Evolutionary conservation across 345 rosid genomes (phyloP).

Genomic region (Moringa oleifera): DNA sequence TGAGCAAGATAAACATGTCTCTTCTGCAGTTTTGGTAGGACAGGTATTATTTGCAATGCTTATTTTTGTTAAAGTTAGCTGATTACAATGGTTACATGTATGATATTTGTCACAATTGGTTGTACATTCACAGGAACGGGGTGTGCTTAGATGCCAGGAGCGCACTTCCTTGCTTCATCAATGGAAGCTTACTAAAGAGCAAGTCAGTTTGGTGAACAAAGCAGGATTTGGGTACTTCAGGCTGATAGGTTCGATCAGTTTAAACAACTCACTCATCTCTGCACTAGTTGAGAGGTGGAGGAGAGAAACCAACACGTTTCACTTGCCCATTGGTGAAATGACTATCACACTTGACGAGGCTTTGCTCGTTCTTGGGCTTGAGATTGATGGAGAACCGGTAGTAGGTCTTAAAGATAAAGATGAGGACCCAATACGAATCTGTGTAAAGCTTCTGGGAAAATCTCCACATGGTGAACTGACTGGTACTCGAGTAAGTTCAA

Average conservation of each 20-base stretch:
- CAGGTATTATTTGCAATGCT: slow-evolving; percentile 33
- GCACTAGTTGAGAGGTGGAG: slow-evolving; percentile 96
- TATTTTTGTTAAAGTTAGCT: not conserved
- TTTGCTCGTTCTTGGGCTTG: slow-evolving; percentile 66
- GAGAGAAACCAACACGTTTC: slow-evolving; percentile 92
- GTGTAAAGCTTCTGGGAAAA: slow-evolving; percentile 62
- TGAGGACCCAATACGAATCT: slow-evolving; percentile 79
- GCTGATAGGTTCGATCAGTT: slow-evolving; percentile 84
- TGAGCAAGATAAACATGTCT: slow-evolving; percentile 84
- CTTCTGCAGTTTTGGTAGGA: slow-evolving; percentile 82
- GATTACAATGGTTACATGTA: too few relatives aligned
- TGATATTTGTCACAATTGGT: too few relatives aligned
- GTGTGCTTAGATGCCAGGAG: slow-evolving; percentile 96
- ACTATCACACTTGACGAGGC: slow-evolving; percentile 84
- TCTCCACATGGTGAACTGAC: too few relatives aligned
- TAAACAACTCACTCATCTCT: slow-evolving; percentile 88
- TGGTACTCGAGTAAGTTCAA: too few relatives aligned
- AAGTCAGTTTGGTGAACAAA: slow-evolving; percentile 72
- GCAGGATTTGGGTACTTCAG: slow-evolving; percentile 87
- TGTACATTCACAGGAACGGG: slow-evolving; percentile 73
- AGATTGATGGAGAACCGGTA: slow-evolving; percentile 91
- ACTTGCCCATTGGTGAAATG: slow-evolving; percentile 85
- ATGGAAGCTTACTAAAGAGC: slow-evolving; percentile 70
- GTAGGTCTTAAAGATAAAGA: too few relatives aligned
- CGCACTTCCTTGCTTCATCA: slow-evolving; percentile 87